Percentiles rank a stretch among this genome's conserved stretches.
Evolutionary conservation across 2,329 filamentous ascomycete species (phyloP).

Genomic region (Exophiala oligosperma): DNA sequence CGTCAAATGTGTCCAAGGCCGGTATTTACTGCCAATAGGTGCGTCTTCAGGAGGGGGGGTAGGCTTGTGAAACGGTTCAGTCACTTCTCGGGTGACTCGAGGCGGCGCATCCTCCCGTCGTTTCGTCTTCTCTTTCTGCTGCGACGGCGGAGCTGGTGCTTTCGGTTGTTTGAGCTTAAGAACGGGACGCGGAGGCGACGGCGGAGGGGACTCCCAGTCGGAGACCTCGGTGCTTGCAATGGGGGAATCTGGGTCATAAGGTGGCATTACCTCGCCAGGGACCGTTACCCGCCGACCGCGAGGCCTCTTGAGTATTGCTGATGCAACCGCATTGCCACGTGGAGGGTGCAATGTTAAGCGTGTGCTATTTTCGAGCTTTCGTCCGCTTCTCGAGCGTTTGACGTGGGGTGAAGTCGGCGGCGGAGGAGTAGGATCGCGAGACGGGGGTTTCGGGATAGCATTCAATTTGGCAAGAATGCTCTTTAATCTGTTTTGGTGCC

Average conservation of each 20-base stretch:
- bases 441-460: conserved; percentile 60
- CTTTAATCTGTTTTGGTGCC: conserved; percentile 57
- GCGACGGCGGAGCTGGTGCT: conserved; percentile 31
- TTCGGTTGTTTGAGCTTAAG: conserved; percentile 46
- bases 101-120: conserved; percentile 16
- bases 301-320: conserved; percentile 35
- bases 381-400: conserved; percentile 42
- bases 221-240: conserved; percentile 49
- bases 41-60: conserved; percentile 60
- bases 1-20: conserved; percentile 64
- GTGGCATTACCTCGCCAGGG: conserved; percentile 37
- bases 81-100: conserved; percentile 18
- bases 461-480: conserved; percentile 63
- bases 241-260: conserved; percentile 45
- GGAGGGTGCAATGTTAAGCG: conserved; percentile 41
- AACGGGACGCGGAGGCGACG: conserved; percentile 28
- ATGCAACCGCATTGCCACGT: conserved; percentile 23
- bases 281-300: conserved; percentile 39
- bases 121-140: conserved; percentile 8
- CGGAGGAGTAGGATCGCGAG: conserved; percentile 59
- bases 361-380: conserved; percentile 39
- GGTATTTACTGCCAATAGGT: conserved; percentile 58
- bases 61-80: conserved; percentile 26
- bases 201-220: conserved; percentile 40
- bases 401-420: conserved; percentile 35